phyloP scores from a whole-genome alignment of 139 green algal genomes.

The Auxenochlorella protothecoides region DNA sequence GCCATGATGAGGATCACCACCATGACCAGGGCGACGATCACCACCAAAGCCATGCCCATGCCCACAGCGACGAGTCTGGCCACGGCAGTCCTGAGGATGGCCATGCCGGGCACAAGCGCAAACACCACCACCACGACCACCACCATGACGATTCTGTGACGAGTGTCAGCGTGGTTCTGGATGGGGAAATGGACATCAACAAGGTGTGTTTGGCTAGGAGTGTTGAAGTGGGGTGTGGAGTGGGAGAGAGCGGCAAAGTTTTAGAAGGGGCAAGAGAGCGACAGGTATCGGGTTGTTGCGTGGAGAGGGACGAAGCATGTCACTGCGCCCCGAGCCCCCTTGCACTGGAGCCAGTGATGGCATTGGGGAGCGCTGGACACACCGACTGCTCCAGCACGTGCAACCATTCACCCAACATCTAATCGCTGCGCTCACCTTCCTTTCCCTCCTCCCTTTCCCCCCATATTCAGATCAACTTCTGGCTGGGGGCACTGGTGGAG shows the following conservation, averaged over 20 bases:
- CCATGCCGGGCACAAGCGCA: conserved; percentile 11
- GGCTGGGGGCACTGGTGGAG: conserved; percentile 78
- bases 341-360: too few relatives aligned
- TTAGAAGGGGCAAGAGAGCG: too few relatives aligned
- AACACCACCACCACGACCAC: conserved; percentile 22
- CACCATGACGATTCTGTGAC: conserved; percentile 57
- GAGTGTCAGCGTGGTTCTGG: conserved; percentile 61
- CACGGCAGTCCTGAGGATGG: conserved; percentile 21
- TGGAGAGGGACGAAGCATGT: too few relatives aligned
- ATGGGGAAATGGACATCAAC: conserved; percentile 89
- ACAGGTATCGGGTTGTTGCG: too few relatives aligned
- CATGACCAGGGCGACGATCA: conserved; percentile 8
- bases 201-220: conserved; percentile 35
- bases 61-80: conserved; percentile 12
- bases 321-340: too few relatives aligned
- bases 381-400: too few relatives aligned
- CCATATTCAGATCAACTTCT: conserved; percentile 68
- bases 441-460: neutral
- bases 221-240: too few relatives aligned
- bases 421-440: too few relatives aligned
- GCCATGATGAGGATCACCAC: conserved; percentile 14
- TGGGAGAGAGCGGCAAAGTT: too few relatives aligned
- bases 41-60: conserved; percentile 18
- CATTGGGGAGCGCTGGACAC: too few relatives aligned
- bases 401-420: too few relatives aligned